Percentiles rank a stretch among this genome's conserved stretches.
Evolutionary conservation across 2,329 filamentous ascomycete species (phyloP).

Genomic region (Colletotrichum limetticola): DNA sequence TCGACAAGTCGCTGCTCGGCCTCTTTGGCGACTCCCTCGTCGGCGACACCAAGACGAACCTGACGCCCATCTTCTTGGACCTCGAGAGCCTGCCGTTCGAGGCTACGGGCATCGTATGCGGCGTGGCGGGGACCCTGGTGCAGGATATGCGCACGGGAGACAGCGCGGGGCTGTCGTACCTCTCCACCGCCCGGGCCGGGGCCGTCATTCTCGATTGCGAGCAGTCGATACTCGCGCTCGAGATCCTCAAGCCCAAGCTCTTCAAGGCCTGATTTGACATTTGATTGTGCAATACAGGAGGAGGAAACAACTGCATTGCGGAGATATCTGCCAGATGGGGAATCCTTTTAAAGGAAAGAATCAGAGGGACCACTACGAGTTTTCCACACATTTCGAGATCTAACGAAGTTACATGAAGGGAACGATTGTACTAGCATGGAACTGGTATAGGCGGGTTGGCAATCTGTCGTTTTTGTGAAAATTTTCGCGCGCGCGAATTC

Average conservation of each 20-base stretch:
- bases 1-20: slow-evolving; percentile 74
- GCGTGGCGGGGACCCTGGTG: slow-evolving; percentile 85
- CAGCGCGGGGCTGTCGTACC: slow-evolving; percentile 84
- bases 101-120: slow-evolving; percentile 94
- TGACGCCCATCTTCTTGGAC: slow-evolving; percentile 90
- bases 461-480: slow-evolving; percentile 24
- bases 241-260: slow-evolving; percentile 70
- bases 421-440: slow-evolving; percentile 30
- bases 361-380: background rate
- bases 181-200: slow-evolving; percentile 88
- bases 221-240: slow-evolving; percentile 78
- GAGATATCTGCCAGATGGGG: background rate
- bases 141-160: slow-evolving; percentile 70
- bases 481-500: background rate
- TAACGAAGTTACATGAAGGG: slow-evolving; percentile 25
- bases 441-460: slow-evolving; percentile 26
- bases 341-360: background rate
- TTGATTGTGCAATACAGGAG: background rate
- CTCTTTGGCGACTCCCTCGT: slow-evolving; percentile 80
- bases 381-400: background rate
- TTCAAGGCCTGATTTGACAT: slow-evolving; percentile 41
- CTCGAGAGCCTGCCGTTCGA: slow-evolving; percentile 83
- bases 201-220: slow-evolving; percentile 86
- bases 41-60: slow-evolving; percentile 75
- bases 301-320: background rate